A percentile compares a stretch with the other conserved stretches of the same genome.
Conservation (phyloP, 192 early-diverging fungal genomes). For the Entophlyctis luteolus region DNA sequence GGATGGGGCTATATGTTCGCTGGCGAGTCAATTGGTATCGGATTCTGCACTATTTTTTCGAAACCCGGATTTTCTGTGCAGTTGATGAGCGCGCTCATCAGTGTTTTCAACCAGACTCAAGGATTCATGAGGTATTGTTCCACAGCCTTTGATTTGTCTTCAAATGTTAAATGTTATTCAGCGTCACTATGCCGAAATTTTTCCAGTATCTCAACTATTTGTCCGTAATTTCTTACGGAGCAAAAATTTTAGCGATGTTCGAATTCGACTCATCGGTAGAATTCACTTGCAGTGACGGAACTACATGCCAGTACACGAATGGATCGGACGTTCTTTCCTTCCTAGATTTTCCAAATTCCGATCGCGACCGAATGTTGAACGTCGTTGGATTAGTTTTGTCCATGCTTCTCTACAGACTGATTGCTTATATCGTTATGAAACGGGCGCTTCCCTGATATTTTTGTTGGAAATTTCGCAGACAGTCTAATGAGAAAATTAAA, state of each 20-base stretch:
- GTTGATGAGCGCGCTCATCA: slow-evolving; percentile 37
- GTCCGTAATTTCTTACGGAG: slow-evolving; percentile 32
- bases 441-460: slow-evolving; percentile 7
- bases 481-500: no score
- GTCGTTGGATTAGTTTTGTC: not conserved
- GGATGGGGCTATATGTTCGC: slow-evolving; percentile 21
- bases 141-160: not conserved
- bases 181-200: slow-evolving; percentile 34
- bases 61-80: slow-evolving; percentile 44
- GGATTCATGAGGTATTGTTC: slow-evolving; percentile 18
- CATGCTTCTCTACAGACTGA: slow-evolving; percentile 1
- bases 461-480: not conserved
- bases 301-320: slow-evolving; percentile 29
- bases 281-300: not conserved
- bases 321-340: slow-evolving; percentile 34
- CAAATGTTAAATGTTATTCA: slow-evolving; percentile 30
- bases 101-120: slow-evolving; percentile 27
- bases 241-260: slow-evolving; percentile 28
- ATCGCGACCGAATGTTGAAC: slow-evolving; percentile 9
- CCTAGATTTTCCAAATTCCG: slow-evolving; percentile 24
- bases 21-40: slow-evolving; percentile 48
- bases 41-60: slow-evolving; percentile 40
- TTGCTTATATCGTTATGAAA: slow-evolving; percentile 17
- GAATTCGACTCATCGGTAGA: slow-evolving; percentile 17
- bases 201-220: slow-evolving; percentile 37